Evolutionary conservation across 1,284 basidiomycete species (phyloP).

Genomic region (Inonotus obliquus): DNA sequence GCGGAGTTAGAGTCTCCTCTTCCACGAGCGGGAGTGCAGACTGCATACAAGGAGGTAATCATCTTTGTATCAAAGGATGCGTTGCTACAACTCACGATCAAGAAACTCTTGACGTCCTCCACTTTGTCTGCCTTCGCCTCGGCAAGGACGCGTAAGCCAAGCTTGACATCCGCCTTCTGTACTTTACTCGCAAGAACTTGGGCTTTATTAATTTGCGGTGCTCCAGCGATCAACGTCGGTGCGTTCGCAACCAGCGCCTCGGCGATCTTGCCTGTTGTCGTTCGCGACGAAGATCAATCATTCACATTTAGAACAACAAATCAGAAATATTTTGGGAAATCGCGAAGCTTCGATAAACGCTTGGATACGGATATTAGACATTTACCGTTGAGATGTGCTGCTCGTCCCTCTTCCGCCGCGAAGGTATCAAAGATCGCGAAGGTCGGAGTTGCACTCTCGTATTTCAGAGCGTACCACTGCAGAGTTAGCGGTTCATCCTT

Average conservation of each 20-base stretch:
- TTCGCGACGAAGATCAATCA: background rate
- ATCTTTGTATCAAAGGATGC: background rate
- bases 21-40: constrained; percentile 33
- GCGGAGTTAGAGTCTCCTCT: constrained; percentile 31
- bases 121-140: constrained; percentile 35
- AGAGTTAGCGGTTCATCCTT: constrained; percentile 34
- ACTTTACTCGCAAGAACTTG: constrained; percentile 34
- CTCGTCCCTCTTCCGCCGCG: constrained; percentile 30
- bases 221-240: constrained; percentile 27
- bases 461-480: constrained; percentile 38
- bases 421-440: constrained; percentile 40
- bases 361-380: background rate
- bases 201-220: constrained; percentile 28
- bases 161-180: constrained; percentile 29
- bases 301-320: too few species aligned
- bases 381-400: constrained; percentile 33
- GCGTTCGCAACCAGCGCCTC: constrained; percentile 33
- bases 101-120: constrained; percentile 33
- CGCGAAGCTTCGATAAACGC: background rate
- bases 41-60: constrained; percentile 19
- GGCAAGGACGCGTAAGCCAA: constrained; percentile 33
- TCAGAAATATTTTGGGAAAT: too few species aligned
- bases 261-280: constrained; percentile 27
- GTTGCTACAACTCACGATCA: constrained; percentile 28
- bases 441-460: constrained; percentile 23